phyloP scores from a whole-genome alignment of 2,329 filamentous ascomycete genomes.

The Metarhizium sp. region DNA sequence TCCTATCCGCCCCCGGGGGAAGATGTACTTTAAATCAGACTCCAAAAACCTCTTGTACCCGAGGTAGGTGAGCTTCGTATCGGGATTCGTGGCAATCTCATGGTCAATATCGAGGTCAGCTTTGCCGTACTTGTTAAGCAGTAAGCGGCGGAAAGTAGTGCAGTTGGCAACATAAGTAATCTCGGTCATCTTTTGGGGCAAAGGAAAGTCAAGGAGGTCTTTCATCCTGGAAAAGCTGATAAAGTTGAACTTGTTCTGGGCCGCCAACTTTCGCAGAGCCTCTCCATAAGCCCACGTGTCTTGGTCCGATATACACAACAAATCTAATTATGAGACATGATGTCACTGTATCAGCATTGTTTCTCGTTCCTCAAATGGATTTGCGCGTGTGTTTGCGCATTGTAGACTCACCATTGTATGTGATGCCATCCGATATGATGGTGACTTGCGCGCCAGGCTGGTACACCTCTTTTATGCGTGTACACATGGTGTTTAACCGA shows the following conservation, averaged over 20 bases:
- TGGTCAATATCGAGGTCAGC: slow-evolving; percentile 17
- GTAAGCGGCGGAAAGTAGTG: slow-evolving; percentile 18
- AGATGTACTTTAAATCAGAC: slow-evolving; percentile 19
- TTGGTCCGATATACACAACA: slow-evolving; percentile 35
- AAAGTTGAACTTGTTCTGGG: not conserved
- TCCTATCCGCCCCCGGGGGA: slow-evolving; percentile 12
- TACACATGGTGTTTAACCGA: slow-evolving; percentile 18
- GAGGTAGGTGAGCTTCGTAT: slow-evolving; percentile 20
- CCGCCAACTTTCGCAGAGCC: slow-evolving; percentile 27
- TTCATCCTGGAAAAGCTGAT: not conserved
- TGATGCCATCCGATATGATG: slow-evolving; percentile 43
- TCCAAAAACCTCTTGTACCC: slow-evolving; percentile 20
- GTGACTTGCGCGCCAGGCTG: slow-evolving; percentile 19
- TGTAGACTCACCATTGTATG: slow-evolving; percentile 37
- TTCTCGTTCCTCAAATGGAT: no score
- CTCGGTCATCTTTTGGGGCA: slow-evolving; percentile 30
- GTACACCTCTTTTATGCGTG: slow-evolving; percentile 17
- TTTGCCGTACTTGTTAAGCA: slow-evolving; percentile 16
- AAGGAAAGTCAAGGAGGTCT: slow-evolving; percentile 26
- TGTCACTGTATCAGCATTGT: not conserved
- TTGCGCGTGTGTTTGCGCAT: no score
- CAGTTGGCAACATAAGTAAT: slow-evolving; percentile 26
- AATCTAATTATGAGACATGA: slow-evolving; percentile 20
- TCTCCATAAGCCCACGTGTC: slow-evolving; percentile 41
- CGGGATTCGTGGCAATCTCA: slow-evolving; percentile 17